Evolutionary conservation across 2,329 filamentous ascomycete genomes (phyloP).

Genomic region (Hymenotorrendiella dingleyae): DNA sequence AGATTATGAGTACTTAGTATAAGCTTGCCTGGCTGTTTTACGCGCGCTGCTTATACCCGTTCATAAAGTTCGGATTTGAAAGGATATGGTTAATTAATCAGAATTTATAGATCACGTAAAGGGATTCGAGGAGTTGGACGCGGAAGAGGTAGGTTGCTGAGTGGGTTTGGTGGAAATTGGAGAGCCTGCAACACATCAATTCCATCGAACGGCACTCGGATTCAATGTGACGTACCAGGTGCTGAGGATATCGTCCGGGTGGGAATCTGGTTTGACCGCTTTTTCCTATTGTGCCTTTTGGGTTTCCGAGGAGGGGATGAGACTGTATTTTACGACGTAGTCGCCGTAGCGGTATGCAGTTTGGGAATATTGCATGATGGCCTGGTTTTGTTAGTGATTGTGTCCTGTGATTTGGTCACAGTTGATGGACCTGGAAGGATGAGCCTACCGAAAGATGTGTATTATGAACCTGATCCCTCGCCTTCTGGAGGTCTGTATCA

Average conservation of each 20-base stretch:
- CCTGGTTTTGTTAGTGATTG: conserved; percentile 3
- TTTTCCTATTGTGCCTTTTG: conserved; percentile 37
- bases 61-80: too few relatives aligned
- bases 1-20: too few relatives aligned
- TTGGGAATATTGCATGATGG: conserved; percentile 38
- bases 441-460: conserved; percentile 33
- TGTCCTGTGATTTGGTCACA: background rate
- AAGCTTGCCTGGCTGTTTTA: too few relatives aligned
- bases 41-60: too few relatives aligned
- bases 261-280: conserved; percentile 31
- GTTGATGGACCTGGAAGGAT: too few relatives aligned
- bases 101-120: too few relatives aligned
- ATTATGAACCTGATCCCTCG: conserved; percentile 35
- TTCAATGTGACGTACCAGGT: too few relatives aligned
- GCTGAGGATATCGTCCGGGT: conserved; percentile 34
- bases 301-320: conserved; percentile 36
- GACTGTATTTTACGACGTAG: conserved; percentile 41
- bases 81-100: too few relatives aligned
- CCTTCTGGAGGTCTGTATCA: conserved; percentile 36
- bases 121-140: conserved; percentile 40
- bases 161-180: conserved; percentile 34
- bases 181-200: too few relatives aligned
- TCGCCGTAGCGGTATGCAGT: conserved; percentile 42
- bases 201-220: too few relatives aligned
- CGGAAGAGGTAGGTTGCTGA: conserved; percentile 40